Evolutionary conservation across 768 basidiomycete species (phyloP), one percentile per base, ranked within the genome.

Genomic region (Russula foetens): DNA sequence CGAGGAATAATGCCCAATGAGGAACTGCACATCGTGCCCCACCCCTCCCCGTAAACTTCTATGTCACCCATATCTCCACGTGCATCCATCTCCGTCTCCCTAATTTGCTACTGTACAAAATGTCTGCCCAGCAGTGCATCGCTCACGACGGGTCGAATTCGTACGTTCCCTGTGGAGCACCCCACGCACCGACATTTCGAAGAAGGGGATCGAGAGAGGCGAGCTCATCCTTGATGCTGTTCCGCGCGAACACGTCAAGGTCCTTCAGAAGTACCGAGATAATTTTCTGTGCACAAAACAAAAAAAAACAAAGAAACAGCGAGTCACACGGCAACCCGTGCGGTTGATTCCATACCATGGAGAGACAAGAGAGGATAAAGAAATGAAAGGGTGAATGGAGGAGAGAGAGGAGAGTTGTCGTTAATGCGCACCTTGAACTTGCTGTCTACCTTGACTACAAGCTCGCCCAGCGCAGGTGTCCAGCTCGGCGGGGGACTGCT

Each of bases 221-320:
- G 39, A 94, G 75, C 71, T 94, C 91, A 58, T 90, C 88, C 71
- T 81, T 86, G 71, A 94, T 93, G 15, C 83, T 82, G 51, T 84
- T 84, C 60, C 91, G 79, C 50, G 92, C 91, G 49, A 90, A 83
- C 43, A 80, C 77, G 72, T 95, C 92, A 24, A 96, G 81, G 65
- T 95, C 92, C 71, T 92, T 93, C 59, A 92, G 73, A 11, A 96
- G 74, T 44, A 74, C 75, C 21, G 83, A 79, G n/a, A 85, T 88
- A 63, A 94, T 84, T 85, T 93, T 95, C 92, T 94, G 71, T 19
- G 7, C 11, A 9, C 31, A 56, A 29, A n/a, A 53, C 43, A 19
- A 21, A 43, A 35, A 31, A 52, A 21, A 39, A 19, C 28, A 45
- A 46, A 56, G 41, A 44, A 26, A 38, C 45, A 4, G 33, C 17